phyloP scores from a whole-genome alignment of 1,284 basidiomycete species.

The Tetrapyrgos nigripes region DNA sequence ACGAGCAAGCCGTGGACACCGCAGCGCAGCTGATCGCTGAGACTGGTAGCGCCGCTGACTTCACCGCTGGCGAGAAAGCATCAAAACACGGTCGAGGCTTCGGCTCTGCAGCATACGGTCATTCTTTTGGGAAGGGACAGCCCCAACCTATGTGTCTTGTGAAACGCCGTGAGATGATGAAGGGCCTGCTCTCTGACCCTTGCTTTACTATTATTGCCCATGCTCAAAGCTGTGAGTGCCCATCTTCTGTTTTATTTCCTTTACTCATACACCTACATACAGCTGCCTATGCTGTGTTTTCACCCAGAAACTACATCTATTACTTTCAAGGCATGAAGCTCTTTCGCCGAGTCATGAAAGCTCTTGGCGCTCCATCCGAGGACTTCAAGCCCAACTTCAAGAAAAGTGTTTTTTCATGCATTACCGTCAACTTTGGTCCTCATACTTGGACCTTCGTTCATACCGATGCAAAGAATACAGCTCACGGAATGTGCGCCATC shows the following conservation, averaged over 20 bases:
- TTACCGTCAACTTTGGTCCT: conserved; percentile 18
- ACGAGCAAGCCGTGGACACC: background rate
- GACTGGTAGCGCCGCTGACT: background rate
- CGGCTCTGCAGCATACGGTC: background rate
- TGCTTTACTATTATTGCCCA: background rate
- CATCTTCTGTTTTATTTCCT: no score
- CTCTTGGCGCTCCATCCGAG: background rate
- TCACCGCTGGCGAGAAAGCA: background rate
- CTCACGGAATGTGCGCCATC: conserved; percentile 15
- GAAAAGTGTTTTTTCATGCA: background rate
- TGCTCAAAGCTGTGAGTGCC: background rate
- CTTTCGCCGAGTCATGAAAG: background rate
- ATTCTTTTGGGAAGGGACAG: conserved; percentile 6
- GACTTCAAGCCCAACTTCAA: conserved; percentile 4
- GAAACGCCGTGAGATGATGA: background rate
- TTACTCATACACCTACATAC: background rate
- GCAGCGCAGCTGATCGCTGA: background rate
- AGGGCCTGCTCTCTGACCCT: background rate
- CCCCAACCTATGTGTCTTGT: background rate
- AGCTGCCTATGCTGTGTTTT: conserved; percentile 1
- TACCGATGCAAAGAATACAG: conserved; percentile 9
- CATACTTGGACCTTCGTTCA: conserved; percentile 2
- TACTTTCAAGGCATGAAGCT: background rate
- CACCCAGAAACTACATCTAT: background rate
- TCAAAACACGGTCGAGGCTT: background rate